These are phyloP conservation scores for Termitomyces sp. DNA, from an alignment of 1,284 basidiomycete genomes.

Conservation along the genomic window DNA sequence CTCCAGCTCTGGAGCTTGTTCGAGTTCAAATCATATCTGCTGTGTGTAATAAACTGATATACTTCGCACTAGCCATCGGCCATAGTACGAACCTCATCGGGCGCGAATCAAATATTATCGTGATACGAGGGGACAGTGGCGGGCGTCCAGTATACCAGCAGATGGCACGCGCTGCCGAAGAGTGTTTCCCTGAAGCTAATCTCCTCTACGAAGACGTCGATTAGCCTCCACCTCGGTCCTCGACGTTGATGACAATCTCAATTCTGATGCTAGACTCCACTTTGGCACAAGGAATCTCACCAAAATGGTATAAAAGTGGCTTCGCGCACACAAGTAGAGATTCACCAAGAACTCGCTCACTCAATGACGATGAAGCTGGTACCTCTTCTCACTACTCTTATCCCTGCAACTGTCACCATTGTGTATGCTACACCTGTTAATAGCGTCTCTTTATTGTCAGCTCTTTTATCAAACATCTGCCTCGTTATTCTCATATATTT, in stretches of 20 bases:
- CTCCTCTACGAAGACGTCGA: constrained; percentile 41
- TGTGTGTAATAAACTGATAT: not conserved
- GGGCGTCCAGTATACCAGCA: constrained; percentile 70
- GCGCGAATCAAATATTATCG: constrained; percentile 86
- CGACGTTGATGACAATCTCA: constrained; percentile 1
- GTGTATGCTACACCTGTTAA: not conserved
- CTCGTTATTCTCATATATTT: not conserved
- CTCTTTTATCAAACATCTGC: not conserved
- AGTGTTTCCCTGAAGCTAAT: constrained; percentile 77
- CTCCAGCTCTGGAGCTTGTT: not conserved
- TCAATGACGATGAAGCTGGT: not conserved
- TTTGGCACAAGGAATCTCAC: not conserved
- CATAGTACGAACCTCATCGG: constrained; percentile 94
- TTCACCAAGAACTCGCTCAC: not conserved
- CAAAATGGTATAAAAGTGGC: not conserved
- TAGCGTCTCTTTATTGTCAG: not conserved
- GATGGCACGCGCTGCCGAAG: constrained; percentile 70
- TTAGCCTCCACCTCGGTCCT: not conserved
- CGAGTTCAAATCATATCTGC: no score
- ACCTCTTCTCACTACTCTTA: not conserved
- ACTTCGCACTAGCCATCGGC: constrained; percentile 70
- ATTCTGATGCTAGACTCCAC: not conserved
- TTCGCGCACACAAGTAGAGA: not conserved
- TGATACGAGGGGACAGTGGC: constrained; percentile 73
- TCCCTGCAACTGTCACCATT: not conserved